These are phyloP conservation scores for Lactarius trivialis DNA, from an alignment of 768 basidiomycete species.

Conservation along the genomic window DNA sequence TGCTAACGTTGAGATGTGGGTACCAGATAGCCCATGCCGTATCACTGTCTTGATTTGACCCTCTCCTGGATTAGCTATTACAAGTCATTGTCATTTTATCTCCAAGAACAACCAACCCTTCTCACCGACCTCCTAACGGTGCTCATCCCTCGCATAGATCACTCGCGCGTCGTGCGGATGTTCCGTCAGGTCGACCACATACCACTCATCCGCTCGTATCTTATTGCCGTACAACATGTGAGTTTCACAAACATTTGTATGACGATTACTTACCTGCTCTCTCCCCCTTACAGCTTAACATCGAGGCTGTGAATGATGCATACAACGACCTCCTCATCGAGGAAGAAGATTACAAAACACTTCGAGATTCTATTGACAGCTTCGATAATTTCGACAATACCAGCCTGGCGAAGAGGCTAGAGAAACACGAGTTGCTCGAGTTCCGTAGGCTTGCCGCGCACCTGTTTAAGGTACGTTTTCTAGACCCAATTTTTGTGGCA, in stretches of 20 bases:
- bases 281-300: slow-evolving; percentile 60
- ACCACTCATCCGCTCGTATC: slow-evolving; percentile 91
- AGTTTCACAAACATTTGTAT: slow-evolving; percentile 26
- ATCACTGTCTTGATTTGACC: slow-evolving; percentile 6
- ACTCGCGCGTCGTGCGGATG: slow-evolving; percentile 90
- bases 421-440: slow-evolving; percentile 87
- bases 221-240: slow-evolving; percentile 93
- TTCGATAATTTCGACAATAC: slow-evolving; percentile 98
- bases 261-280: not conserved
- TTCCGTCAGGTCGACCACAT: slow-evolving; percentile 95
- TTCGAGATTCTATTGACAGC: slow-evolving; percentile 96
- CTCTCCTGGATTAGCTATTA: slow-evolving; percentile 59
- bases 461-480: slow-evolving; percentile 73
- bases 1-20: slow-evolving; percentile 95
- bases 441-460: slow-evolving; percentile 94
- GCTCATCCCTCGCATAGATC: slow-evolving; percentile 91
- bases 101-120: slow-evolving; percentile 87
- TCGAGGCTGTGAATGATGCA: slow-evolving; percentile 96
- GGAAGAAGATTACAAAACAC: slow-evolving; percentile 97
- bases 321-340: slow-evolving; percentile 98
- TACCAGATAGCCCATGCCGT: not conserved
- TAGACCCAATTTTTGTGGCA: not conserved
- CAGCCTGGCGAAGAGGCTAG: slow-evolving; percentile 74
- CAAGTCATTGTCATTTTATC: slow-evolving; percentile 90
- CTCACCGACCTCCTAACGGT: slow-evolving; percentile 91